Evolutionary conservation across 2,329 filamentous ascomycete genomes (phyloP), one percentile per base, ranked within the genome.

Genomic region (Ascochyta clinopodiicola): DNA sequence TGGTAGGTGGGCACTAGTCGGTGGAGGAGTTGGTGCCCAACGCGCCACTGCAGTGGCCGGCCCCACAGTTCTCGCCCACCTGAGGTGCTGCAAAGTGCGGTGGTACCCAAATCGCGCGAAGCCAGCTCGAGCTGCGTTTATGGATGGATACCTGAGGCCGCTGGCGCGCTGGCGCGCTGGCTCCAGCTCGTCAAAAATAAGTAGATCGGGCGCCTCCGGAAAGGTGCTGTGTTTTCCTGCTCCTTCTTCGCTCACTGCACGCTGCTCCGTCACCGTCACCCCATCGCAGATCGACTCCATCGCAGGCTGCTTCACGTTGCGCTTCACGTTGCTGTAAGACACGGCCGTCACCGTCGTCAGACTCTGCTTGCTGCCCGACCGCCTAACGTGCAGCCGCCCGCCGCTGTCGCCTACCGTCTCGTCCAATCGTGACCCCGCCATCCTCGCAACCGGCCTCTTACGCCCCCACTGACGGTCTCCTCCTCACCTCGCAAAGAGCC

Each of bases 331-430:
- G 56, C 57, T 51, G 62, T 61, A 60, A 58, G 54, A 56, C 60
- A 53, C 44, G 42, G 39, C 46, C 44, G 46, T 45, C 40, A 44
- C 54, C 35, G 55, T 59, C 54, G 51, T 57, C 22, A 24, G 22
- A 24, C 22, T 24, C 56, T 42, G 59, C 60, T 64, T 69, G 67
- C 66, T 68, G 66, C 69, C 68, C 70, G 65, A 68, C 69, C 59
- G 63, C 53, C 66, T 70, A 67, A 72, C 68, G 66, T 71, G 69
- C 69, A 71, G 67, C 58, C 56, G 56, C 59, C 57, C 60, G 56
- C 61, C 51, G 63, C 57, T 49, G 59, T 56, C 63, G 59, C 59
- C 62, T 59, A 38, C 44, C 48, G 37, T 50, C 51, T 43, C 51
- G 58, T 51, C 67, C 68, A 70, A 69, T 70, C 61, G 57, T 55